Evolutionary conservation across 768 basidiomycete genomes (phyloP), one percentile per base, ranked within the genome.

Genomic region (Rhizopogon vulgaris): DNA sequence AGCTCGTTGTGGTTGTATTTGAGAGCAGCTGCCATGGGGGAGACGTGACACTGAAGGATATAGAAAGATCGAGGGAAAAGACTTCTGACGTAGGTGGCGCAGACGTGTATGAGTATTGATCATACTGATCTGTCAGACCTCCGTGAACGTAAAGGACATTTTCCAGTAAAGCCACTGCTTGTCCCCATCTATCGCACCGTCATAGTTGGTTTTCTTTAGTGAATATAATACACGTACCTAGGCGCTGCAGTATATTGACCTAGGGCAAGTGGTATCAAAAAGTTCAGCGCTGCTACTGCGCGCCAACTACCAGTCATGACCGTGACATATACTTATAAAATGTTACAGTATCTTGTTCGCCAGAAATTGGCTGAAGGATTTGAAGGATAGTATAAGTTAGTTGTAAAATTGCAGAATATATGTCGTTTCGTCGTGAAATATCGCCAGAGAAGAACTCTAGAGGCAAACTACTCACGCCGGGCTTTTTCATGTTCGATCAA

Each of bases 1-100:
- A 77, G 2, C 69, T 60, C 30, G 77, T 72, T 17, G 30, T 51
- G 18, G 49, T 51, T 32, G 18, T 32, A 51, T 71, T 73, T 48
- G 73, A 73, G 49, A 87, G 56, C 48, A 84, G 75, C 36, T 75
- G 58, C 86, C 88, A 92, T 12, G 89, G 86, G 0, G 90, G 83
- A 1, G 76, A 77, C 0, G 75, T 72, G n/a, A 74, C 62, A 40
- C 75, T 56, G 61, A 92, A 94, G 2, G 80, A 62, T 7, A 69
- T 61, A 2, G 78, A 73, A 14, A 92, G 78, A 39, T 86, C 73
- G n/a, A 93, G 78, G 30, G 72, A 74, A 24, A 94, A 72, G 17
- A 90, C 63, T 58, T 93, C 87, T 64, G 83, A 79, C 55, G 70
- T 78, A 58, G 81, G 84, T 51, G 85, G 86, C 24, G 90, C 90